Evolutionary conservation across 495 filamentous ascomycete species (phyloP), one percentile per base, ranked within the genome.

Genomic region (Penicillium subrubescens): DNA sequence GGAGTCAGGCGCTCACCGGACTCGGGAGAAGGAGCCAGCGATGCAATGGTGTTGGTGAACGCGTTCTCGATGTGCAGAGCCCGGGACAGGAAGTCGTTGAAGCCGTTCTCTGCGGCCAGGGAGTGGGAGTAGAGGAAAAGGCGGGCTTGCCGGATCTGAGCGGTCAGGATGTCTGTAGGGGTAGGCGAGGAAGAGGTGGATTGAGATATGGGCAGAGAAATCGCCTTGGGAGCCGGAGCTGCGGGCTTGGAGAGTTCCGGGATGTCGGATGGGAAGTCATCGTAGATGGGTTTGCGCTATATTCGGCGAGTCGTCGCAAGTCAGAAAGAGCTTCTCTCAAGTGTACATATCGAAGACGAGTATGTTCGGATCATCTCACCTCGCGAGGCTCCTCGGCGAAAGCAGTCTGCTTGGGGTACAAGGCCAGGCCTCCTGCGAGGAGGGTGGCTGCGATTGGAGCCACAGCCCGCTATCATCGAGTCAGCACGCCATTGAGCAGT

Each of bases 111-210:
- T 62, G 87, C 85, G 25, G 82, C 79, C 33, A 84, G 83, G 55
- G 90, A 87, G 72, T 94, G 87, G 8, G 77, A 70, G 83, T 97
- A 89, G 44, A 96, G 77, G 82, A 90, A 91, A 43, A 96, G 83
- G n/a, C 95, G 91, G 52, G 83, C 90, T 66, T 82, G 84, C 61
- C 89, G 84, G 75, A 99, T 88, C 74, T 97, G 87, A n/a, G 80
- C 82, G 51, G 94, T 92, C 43, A 99, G 86, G 61, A 94, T 90
- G 75, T 96, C 94, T 56, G 95, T 97, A 17, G 92, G 94, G 14
- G 94, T 93, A 17, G 92, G 91, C 57, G 82, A 81, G 63, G 81
- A 79, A 19, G 80, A 70, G 39, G 75, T 48, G 33, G 69, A 61
- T 52, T 73, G 61, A 63, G 62, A 66, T 53, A 69, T 59, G 7